A percentile compares a stretch with the other conserved stretches of the same genome.
Conservation (phyloP, 1,284 basidiomycete genomes). For the Inonotus hispidus region DNA sequence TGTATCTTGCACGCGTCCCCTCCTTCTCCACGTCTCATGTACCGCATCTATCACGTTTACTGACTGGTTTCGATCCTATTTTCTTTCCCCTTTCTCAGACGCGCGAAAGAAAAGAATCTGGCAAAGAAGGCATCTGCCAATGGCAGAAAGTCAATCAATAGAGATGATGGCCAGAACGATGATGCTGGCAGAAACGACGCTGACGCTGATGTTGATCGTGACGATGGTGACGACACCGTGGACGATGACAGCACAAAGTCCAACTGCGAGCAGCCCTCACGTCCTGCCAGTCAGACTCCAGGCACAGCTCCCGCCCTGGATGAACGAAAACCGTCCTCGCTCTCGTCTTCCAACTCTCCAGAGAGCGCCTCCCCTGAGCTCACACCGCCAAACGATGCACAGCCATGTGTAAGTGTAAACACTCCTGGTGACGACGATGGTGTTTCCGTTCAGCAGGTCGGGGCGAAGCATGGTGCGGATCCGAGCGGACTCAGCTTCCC, state of each 20-base stretch:
- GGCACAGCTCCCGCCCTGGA: neutral
- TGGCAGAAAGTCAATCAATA: slow-evolving; percentile 12
- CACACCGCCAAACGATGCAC: slow-evolving; percentile 28
- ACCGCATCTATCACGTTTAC: neutral
- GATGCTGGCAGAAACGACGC: slow-evolving; percentile 8
- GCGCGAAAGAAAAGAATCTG: slow-evolving; percentile 75
- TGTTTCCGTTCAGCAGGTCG: slow-evolving; percentile 20
- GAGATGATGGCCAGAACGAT: slow-evolving; percentile 5
- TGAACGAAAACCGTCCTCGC: neutral
- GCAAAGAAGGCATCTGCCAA: slow-evolving; percentile 28
- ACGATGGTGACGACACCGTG: slow-evolving; percentile 3
- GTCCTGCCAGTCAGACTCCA: neutral
- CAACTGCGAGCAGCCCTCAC: slow-evolving; percentile 5
- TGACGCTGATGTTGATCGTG: slow-evolving; percentile 14
- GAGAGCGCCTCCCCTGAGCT: slow-evolving; percentile 33
- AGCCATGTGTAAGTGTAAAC: slow-evolving; percentile 19
- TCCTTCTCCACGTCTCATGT: neutral
- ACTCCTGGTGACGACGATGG: slow-evolving; percentile 6
- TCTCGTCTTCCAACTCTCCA: slow-evolving; percentile 21
- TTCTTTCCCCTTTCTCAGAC: slow-evolving; percentile 35
- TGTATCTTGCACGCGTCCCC: neutral
- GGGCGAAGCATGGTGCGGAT: slow-evolving; percentile 27
- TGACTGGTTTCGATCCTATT: neutral
- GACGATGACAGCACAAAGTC: neutral
- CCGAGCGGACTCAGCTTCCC: neutral